Conservation (phyloP, 176 grass and related monocot genomes). For the barley (Hordeum vulgare) region MorexV3_pseudomolecules_assembly NC_058521.1:150426520-150427019, state of each 20-base stretch:
- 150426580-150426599: constrained; percentile 35
- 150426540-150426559: constrained; percentile 26
- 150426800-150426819: constrained; percentile 29
- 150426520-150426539: constrained; percentile 34
- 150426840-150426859: constrained; percentile 25
- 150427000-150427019: constrained; percentile 51
- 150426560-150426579: constrained; percentile 22
- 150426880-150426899: not conserved
- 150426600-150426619: not conserved
- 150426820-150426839: constrained; percentile 45
- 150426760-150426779: constrained; percentile 45
- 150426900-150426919: not conserved
- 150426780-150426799: constrained; percentile 36
- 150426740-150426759: constrained; percentile 45
- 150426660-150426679: not conserved
- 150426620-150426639: not conserved
- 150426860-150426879: not conserved
- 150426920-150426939: constrained; percentile 44
- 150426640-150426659: not conserved
- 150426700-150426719: constrained; percentile 59
- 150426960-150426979: constrained; percentile 48
- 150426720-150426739: constrained; percentile 64
- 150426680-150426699: not conserved
- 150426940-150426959: constrained; percentile 42
- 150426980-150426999: constrained; percentile 34